Base-by-base conservation (phyloP, 1,284 basidiomycete genomes). In the Cryptococcus sp. region DNA sequence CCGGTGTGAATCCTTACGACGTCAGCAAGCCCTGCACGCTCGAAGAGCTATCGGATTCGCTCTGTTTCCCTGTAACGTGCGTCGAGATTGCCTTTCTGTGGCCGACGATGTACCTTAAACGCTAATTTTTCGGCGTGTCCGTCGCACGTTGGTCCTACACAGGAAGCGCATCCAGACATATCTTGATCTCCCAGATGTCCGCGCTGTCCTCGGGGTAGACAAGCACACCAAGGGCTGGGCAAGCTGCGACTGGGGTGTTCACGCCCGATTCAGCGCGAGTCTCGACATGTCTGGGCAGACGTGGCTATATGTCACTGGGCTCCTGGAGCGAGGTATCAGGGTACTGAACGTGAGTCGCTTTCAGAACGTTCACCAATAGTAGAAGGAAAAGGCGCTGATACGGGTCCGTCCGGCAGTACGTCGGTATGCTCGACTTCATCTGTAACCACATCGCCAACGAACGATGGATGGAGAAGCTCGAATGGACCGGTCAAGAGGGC, bases 361-460 rank as follows among this genome's bases (percentile, higher is more conserved):
- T 35, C 31, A 13, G 10, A 35, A 13, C 31, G 31, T 35, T 35
- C 31, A 35, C 2, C 31, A 35, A 5, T 35, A 10, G 31, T 5
- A 35, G 13, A 35, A 10, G 52, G 20, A 41, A 1, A 38, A 20
- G 31, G 23, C 20, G 54, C 7, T 46, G 44, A 54, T 20, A 47
- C 42, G 31, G 8, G 8, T 35, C 4, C 31, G 31, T 13, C 8
- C 10, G 31, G 4, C 20, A 70, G 61, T 74, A 72, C 57, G 69
- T 67, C 53, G 72, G 76, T 23, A 88, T 87, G 39, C 87, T 86
- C 65, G 88, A 90, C 72, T 89, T 85, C 84, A 86, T 88, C 70
- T 90, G 88, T 75, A 90, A 90, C 72, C 83, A 76, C 56, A 69
- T 89, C 17, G 87, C 85, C 2, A 89, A 89, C 67, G 84, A 87